These are phyloP conservation scores for Darksidea phi DNA, from an alignment of 495 filamentous ascomycete species.

Conservation along the genomic window DNA sequence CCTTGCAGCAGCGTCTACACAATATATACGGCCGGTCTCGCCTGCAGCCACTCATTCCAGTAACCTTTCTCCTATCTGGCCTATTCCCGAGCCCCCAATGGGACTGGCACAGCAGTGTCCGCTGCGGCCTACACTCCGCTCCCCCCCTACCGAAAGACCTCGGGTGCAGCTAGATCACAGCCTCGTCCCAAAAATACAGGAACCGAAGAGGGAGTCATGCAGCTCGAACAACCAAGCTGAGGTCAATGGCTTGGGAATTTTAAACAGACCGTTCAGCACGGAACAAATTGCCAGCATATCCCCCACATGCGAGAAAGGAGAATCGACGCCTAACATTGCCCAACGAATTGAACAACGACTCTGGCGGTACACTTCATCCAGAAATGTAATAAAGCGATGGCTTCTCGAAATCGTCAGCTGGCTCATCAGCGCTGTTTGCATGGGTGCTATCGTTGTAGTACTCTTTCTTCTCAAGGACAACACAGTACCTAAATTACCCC, in stretches of 20 bases:
- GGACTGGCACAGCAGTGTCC: background rate
- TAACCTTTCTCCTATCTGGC: background rate
- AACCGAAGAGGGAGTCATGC: background rate
- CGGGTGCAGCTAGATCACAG: background rate
- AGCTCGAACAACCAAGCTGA: background rate
- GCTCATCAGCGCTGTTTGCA: constrained; percentile 24
- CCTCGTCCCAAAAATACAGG: background rate
- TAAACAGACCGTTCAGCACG: background rate
- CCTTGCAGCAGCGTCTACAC: background rate
- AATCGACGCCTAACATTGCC: constrained; percentile 13
- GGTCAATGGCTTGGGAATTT: background rate
- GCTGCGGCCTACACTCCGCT: background rate
- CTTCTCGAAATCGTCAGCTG: constrained; percentile 27
- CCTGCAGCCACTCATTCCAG: background rate
- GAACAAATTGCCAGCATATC: background rate
- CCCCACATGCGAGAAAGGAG: constrained; percentile 2
- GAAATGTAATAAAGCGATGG: constrained; percentile 24
- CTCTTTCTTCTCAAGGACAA: constrained; percentile 8
- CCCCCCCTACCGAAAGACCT: background rate
- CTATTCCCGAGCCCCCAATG: background rate
- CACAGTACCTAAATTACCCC: background rate
- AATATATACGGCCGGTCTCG: background rate
- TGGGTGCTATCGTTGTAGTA: constrained; percentile 22
- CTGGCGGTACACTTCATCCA: constrained; percentile 19
- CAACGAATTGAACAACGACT: constrained; percentile 19